Evolutionary conservation across 768 basidiomycete genomes (phyloP), one percentile per base, ranked within the genome.

Genomic region (Russula olivacea): DNA sequence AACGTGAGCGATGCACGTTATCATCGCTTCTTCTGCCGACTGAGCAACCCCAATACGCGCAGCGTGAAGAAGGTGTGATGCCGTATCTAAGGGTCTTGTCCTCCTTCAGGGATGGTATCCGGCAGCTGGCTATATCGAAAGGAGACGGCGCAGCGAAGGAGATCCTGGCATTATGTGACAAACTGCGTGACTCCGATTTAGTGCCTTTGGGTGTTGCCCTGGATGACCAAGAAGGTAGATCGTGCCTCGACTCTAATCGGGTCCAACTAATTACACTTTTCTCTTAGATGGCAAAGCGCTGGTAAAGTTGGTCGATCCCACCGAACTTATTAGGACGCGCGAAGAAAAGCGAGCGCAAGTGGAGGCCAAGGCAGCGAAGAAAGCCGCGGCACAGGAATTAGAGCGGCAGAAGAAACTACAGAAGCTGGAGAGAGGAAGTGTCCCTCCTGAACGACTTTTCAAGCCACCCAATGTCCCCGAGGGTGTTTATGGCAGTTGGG

Each of bases 141-240:
- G 78, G 78, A 21, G 84, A 86, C 11, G 75, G 79, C 21, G 81
- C 89, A 2, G 73, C 88, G 43, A 85, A 85, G 72, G 90, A 95
- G 65, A 90, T 98, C 66, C 77, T 99, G 52, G 80, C 84, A 23
- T 82, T 97, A 25, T 94, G 87, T 70, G 97, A 99, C 76, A 86
- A 84, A 66, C 81, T 99, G 63, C 85, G 97, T 17, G 96, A 98
- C 71, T 78, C 82, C 38, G 95, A 97, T 70, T 77, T 98, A 48
- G 87, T 95, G 48, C 88, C 93, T n/a, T 79, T 98, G 55, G 97
- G 97, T 9, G 92, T 99, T 7, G 94, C 94, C 9, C 78, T 99
- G 38, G 97, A 98, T 72, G 97, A 99, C 77, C 92, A 93, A 76
- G 93, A 95, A 79, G 93, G 93, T 87, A 64, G 65, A 55, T 77